phyloP scores from a whole-genome alignment of 805 yeast species.

The Lipomyces yamadae region DNA sequence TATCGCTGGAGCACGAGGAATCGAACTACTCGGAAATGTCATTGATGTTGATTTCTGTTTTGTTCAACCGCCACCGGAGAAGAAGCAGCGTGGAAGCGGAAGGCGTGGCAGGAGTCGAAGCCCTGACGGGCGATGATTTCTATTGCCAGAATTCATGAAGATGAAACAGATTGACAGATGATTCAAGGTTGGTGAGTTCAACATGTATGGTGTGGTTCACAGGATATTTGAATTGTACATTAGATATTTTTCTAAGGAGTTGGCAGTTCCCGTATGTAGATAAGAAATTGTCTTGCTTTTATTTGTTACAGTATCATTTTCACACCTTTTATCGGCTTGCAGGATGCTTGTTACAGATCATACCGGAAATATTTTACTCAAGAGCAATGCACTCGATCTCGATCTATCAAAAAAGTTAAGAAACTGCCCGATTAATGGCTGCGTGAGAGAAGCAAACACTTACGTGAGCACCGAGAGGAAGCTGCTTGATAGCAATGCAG shows the following conservation, averaged over 20 bases:
- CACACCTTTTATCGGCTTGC: not conserved
- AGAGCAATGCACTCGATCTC: constrained; percentile 94
- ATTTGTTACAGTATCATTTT: not conserved
- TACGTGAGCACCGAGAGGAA: constrained; percentile 82
- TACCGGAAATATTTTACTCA: constrained; percentile 47
- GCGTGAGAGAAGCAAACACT: constrained; percentile 25
- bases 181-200: not conserved
- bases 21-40: constrained; percentile 46
- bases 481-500: constrained; percentile 90
- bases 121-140: constrained; percentile 21
- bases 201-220: not conserved
- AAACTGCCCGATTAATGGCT: constrained; percentile 1
- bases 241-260: not conserved
- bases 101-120: constrained; percentile 34
- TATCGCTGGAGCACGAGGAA: constrained; percentile 43
- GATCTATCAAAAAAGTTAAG: constrained; percentile 46
- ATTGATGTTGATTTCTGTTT: constrained; percentile 50
- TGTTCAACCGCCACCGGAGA: constrained; percentile 41
- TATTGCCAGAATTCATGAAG: not conserved
- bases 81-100: constrained; percentile 25
- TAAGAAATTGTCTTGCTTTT: not conserved
- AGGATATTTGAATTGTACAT: not conserved
- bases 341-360: not conserved
- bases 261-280: not conserved
- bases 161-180: not conserved